Evolutionary conservation across 306 rosid species (phyloP), one percentile per base, ranked within the genome.

Genomic region (Cyamopsis tetragonoloba): DNA sequence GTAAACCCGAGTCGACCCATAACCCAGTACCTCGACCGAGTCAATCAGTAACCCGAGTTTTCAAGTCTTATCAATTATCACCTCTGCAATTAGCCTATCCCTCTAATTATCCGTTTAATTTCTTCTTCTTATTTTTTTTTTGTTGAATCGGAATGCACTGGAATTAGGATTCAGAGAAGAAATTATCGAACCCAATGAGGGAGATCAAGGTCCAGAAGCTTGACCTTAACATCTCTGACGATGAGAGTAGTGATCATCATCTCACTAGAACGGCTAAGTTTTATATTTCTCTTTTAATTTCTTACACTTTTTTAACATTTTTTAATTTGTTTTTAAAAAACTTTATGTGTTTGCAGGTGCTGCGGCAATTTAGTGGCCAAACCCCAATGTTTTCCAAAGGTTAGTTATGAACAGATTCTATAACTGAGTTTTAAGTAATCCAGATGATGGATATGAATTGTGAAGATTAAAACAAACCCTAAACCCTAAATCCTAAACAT

Each of bases 341-440:
- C 6, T 15, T 38, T 34, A 5, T 62, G 18, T 10, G 28, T 56
- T 64, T n/a, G 23, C 46, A 88, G 89, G 96, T 89, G 66, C 64
- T 89, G 57, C 93, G 86, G 69, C 96, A 86, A 71, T 87, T 89
- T 7, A 89, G 93, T 44, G 88, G 93, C 4, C 96, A 89, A 78
- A 44, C 76, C 18, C 93, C 96, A 2, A 93, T 89, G 43, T 89
- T 89, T 62, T 89, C 96, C 63, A 75, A 75, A 39, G 80, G 80
- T 75, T 66, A 37, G 80, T 58, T 58, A 1, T 46, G 2, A 1
- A 14, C 13, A 3, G 20, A 26, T 22, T 44, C n/a, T 59, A 11
- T 30, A 30, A 0, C 3, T 34, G 2, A 2, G 7, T 34, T 3
- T 79, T 77, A 14, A 82, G 74, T 80, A 66, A 3, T 26, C 44